Conservation (phyloP, 2,329 filamentous ascomycete genomes). For the Aspergillus arachidicola region DNA sequence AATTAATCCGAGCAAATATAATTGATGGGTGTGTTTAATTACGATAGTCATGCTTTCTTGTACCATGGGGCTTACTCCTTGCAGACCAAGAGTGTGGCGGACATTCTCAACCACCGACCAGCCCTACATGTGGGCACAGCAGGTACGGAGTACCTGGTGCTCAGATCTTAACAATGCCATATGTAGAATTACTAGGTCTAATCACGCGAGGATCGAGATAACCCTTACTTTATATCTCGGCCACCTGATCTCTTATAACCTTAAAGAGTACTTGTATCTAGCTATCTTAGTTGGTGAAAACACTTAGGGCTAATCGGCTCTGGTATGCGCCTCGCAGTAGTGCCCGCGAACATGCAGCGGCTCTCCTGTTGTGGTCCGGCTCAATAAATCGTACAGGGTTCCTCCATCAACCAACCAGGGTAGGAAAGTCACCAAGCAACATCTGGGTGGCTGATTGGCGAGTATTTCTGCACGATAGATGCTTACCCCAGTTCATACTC, state of each 20-base stretch:
- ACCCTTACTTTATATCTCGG: conserved; percentile 6
- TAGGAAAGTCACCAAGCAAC: not conserved
- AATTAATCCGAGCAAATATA: not conserved
- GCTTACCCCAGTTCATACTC: not conserved
- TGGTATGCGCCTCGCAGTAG: conserved; percentile 21
- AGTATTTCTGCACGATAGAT: not conserved
- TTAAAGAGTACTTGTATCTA: not conserved
- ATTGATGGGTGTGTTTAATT: not conserved
- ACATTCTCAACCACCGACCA: conserved; percentile 1
- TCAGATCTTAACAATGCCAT: not conserved
- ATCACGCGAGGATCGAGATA: conserved; percentile 6
- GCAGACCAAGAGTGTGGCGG: conserved; percentile 8
- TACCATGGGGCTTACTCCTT: conserved; percentile 9
- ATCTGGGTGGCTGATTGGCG: not conserved
- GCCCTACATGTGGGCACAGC: conserved; percentile 4
- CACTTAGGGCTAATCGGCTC: conserved; percentile 5
- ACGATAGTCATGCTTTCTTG: conserved; percentile 1
- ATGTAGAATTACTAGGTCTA: not conserved
- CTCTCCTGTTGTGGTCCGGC: conserved; percentile 7
- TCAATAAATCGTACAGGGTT: conserved; percentile 6
- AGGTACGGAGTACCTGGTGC: not conserved
- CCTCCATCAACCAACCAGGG: not conserved
- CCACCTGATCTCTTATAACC: conserved; percentile 3
- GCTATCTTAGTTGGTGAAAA: conserved; percentile 1
- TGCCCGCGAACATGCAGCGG: conserved; percentile 22